Evolutionary conservation across 164 flowering plant genomes (phyloP).

Genomic region (Macadamia integrifolia): DNA sequence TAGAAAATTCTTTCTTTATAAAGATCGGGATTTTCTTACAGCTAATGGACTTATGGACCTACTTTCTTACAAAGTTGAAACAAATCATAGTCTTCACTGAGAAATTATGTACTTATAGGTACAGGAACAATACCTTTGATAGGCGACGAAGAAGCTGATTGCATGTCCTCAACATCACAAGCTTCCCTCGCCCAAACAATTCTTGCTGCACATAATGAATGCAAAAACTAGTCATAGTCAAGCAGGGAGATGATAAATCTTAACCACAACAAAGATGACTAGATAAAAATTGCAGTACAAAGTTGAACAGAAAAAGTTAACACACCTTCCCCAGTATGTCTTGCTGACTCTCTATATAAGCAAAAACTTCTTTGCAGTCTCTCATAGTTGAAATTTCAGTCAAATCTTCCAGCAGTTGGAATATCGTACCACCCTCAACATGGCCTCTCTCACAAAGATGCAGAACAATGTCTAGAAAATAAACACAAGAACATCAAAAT

Average conservation of each 20-base stretch:
- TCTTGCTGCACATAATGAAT: constrained; percentile 56
- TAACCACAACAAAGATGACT: neutral
- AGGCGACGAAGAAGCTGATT: constrained; percentile 97
- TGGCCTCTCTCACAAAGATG: constrained; percentile 96
- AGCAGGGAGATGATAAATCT: neutral
- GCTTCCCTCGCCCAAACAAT: constrained; percentile 94
- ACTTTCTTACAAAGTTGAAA: neutral
- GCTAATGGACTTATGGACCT: neutral
- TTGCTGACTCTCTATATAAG: constrained; percentile 95
- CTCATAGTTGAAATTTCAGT: constrained; percentile 99
- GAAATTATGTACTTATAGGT: neutral
- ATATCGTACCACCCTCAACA: constrained; percentile 97
- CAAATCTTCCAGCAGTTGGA: constrained; percentile 95
- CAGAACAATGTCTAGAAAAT: constrained; percentile 66
- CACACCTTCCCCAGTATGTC: constrained; percentile 90
- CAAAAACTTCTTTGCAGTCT: constrained; percentile 91
- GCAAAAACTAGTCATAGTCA: neutral
- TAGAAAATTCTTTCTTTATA: neutral
- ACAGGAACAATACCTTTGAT: constrained; percentile 57
- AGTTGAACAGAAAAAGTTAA: neutral
- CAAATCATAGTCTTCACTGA: neutral
- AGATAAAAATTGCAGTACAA: neutral
- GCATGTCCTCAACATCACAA: constrained; percentile 99
- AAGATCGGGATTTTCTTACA: neutral
- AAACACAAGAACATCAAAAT: constrained; percentile 7